Base-by-base conservation (phyloP, 2,329 filamentous ascomycete species). In the Zasmidium angulare region DNA sequence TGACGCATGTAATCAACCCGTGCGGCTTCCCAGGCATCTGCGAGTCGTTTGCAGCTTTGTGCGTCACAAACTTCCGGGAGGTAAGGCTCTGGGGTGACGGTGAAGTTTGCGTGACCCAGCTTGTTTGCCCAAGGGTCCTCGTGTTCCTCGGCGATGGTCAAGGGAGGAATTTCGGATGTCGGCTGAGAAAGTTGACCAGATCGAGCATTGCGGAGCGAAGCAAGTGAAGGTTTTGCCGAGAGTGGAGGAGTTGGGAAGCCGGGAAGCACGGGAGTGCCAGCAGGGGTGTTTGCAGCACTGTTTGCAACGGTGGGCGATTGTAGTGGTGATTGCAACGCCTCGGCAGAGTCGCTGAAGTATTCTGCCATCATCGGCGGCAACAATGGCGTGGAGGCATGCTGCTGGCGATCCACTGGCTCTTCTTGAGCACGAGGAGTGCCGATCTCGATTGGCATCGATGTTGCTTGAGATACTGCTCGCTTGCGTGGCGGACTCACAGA, bases 51-150 rank as follows among this genome's bases (percentile, higher is more conserved):
- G 69, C 86, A 85, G 3, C 84, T 81, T 10, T 87, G 71, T 22
- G 65, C 56, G 64, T 89, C 86, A 63, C 85, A 84, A 2, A 72
- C 71, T 17, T 86, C 82, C 0, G 91, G 88, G 9, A 84, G 75
- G 70, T 96, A 96, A 0, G 93, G 93, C 72, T 88, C 85, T 0
- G 93, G 93, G 21, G 85, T 79, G 67, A 98, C 96, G 68, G 85
- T 93, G 74, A 96, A 97, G 78, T 98, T 96, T 64, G 93, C 93
- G 72, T 98, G 93, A 24, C 93, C 93, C 14, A 98, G 84, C 58
- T 86, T 86, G 70, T 89, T 85, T 0, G 90, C 89, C 93, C 93
- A 97, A 4, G 86, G 85, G 56, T 89, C 85, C 29, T 74, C 62
- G 21, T 63, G 59, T 58, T 68, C 64, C 40, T 63, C 66, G 40